These are phyloP conservation scores for Calonectria pseudoturangicola DNA, from an alignment of 2,329 filamentous ascomycete species.

Conservation along the genomic window DNA sequence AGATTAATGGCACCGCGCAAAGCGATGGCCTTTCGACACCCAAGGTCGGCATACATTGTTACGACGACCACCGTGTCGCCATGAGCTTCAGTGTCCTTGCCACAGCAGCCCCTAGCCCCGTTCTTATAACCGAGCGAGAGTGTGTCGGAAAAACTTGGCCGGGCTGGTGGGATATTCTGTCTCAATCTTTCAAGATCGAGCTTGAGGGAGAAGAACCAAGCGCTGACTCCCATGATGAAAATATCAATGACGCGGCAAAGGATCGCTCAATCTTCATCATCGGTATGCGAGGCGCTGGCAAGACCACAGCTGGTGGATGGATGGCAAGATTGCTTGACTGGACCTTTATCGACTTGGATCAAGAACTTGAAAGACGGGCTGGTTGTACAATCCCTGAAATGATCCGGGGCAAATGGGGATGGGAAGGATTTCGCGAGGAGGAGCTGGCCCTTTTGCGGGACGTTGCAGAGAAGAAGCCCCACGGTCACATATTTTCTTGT, in stretches of 20 bases:
- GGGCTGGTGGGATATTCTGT: constrained; percentile 96
- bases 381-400: constrained; percentile 90
- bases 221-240: constrained; percentile 42
- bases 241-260: constrained; percentile 36
- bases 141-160: constrained; percentile 99
- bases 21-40: constrained; percentile 71
- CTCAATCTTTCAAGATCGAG: constrained; percentile 83
- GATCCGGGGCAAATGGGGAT: constrained; percentile 82
- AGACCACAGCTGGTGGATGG: constrained; percentile 94
- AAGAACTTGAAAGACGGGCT: constrained; percentile 85
- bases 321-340: constrained; percentile 84
- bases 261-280: constrained; percentile 91
- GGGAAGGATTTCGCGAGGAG: constrained; percentile 89
- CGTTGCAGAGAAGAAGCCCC: constrained; percentile 83
- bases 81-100: constrained; percentile 98
- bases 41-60: constrained; percentile 86
- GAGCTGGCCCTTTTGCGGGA: constrained; percentile 85
- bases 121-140: constrained; percentile 90
- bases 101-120: constrained; percentile 80
- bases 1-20: constrained; percentile 74
- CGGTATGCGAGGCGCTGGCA: constrained; percentile 97
- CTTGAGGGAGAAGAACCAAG: constrained; percentile 83
- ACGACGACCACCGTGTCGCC: constrained; percentile 97
- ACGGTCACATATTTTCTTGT: constrained; percentile 90
- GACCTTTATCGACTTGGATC: constrained; percentile 90